phyloP scores from a whole-genome alignment of 192 early-diverging fungal genomes.

The Umbelopsis vinacea region DNA sequence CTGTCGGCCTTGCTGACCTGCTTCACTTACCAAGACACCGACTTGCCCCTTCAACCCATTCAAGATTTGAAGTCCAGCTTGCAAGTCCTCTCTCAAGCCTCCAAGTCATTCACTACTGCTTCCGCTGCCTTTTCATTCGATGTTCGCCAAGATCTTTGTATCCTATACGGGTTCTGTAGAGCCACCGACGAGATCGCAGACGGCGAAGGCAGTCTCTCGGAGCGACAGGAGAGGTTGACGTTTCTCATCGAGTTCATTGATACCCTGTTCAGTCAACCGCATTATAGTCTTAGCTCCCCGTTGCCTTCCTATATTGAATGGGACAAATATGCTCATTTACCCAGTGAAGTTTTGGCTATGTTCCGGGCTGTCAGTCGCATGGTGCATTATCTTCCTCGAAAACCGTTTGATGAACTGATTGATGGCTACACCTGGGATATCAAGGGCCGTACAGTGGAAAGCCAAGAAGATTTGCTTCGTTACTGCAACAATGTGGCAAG shows the following conservation, averaged over 20 bases:
- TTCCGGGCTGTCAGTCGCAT: constrained; percentile 35
- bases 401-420: constrained; percentile 37
- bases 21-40: constrained; percentile 30
- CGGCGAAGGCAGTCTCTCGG: constrained; percentile 23
- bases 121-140: constrained; percentile 38
- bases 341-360: constrained; percentile 19
- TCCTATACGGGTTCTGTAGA: constrained; percentile 44
- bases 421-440: constrained; percentile 44
- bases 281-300: background rate
- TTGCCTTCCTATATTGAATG: constrained; percentile 31
- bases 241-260: constrained; percentile 30
- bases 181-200: constrained; percentile 47
- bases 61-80: constrained; percentile 30
- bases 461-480: constrained; percentile 27
- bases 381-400: constrained; percentile 23
- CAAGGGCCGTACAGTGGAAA: constrained; percentile 21
- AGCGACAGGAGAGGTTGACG: constrained; percentile 25
- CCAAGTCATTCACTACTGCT: constrained; percentile 41
- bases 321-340: constrained; percentile 25
- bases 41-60: constrained; percentile 8
- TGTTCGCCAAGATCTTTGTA: constrained; percentile 37
- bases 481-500: constrained; percentile 43
- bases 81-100: constrained; percentile 25
- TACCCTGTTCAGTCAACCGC: constrained; percentile 26
- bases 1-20: constrained; percentile 21